Conservation (phyloP, 495 filamentous ascomycete genomes). For the Penicillium simplicissimum region DNA sequence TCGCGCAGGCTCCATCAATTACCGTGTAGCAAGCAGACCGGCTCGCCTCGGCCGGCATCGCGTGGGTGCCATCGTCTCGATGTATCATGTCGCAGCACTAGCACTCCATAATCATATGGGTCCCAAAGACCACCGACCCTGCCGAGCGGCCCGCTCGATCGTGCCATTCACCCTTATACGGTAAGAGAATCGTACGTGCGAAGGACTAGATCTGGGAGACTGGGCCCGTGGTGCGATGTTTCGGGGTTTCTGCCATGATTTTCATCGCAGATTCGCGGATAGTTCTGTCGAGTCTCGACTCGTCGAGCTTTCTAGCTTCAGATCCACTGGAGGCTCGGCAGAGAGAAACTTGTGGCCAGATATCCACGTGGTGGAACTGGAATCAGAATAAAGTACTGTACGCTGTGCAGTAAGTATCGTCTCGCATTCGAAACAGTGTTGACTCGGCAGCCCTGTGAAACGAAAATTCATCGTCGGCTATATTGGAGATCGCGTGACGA, state of each 20-base stretch:
- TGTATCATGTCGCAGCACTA: no score
- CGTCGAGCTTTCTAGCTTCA: neutral
- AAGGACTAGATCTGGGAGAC: neutral
- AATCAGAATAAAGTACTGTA: neutral
- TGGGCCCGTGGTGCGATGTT: neutral
- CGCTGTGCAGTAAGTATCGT: neutral
- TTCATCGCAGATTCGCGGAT: neutral
- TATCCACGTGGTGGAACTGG: neutral
- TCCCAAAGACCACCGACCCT: neutral
- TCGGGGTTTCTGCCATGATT: neutral
- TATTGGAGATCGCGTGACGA: neutral
- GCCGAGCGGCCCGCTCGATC: slow-evolving; percentile 1
- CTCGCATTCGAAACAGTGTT: neutral
- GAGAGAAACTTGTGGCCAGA: neutral
- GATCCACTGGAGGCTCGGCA: slow-evolving; percentile 9
- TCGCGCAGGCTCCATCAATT: neutral
- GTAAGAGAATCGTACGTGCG: slow-evolving; percentile 3
- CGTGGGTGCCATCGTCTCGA: neutral
- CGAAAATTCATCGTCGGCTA: neutral
- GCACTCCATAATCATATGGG: neutral
- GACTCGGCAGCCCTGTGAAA: neutral
- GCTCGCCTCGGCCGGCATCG: neutral
- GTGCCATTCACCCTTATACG: slow-evolving; percentile 14
- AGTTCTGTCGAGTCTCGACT: no score
- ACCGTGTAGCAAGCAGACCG: neutral